These are phyloP conservation scores for Cyclotella kingstonii DNA, from an alignment of 108 stramenopile genomes.

Conservation along the genomic window DNA sequence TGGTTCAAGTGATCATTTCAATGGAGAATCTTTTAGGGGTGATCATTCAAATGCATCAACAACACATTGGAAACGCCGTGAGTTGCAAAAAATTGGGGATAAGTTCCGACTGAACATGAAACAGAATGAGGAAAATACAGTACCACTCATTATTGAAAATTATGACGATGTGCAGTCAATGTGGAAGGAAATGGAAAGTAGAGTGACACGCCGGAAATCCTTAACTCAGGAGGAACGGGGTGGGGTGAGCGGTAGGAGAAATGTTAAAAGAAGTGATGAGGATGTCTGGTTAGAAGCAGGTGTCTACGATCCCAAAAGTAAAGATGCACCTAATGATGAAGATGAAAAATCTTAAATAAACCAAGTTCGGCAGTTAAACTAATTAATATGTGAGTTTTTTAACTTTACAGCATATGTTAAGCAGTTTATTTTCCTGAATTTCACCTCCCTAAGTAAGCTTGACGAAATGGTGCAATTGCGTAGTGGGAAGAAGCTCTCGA, in stretches of 20 bases:
- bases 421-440: too few relatives aligned
- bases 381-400: background rate
- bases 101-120: slow-evolving; percentile 18
- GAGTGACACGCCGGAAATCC: slow-evolving; percentile 63
- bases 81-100: slow-evolving; percentile 24
- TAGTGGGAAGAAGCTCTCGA: too few relatives aligned
- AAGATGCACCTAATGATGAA: background rate
- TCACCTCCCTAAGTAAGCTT: too few relatives aligned
- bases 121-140: background rate
- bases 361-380: background rate
- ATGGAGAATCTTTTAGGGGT: too few relatives aligned
- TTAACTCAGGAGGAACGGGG: slow-evolving; percentile 55
- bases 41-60: too few relatives aligned
- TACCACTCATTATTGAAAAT: slow-evolving; percentile 38
- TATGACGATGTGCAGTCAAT: slow-evolving; percentile 86
- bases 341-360: background rate
- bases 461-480: too few relatives aligned
- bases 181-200: slow-evolving; percentile 89
- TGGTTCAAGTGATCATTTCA: too few relatives aligned
- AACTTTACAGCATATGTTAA: too few relatives aligned
- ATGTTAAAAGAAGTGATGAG: slow-evolving; percentile 78
- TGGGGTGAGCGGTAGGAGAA: slow-evolving; percentile 65
- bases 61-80: slow-evolving; percentile 31
- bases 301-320: slow-evolving; percentile 48
- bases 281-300: slow-evolving; percentile 81